These are phyloP conservation scores for Adansonia rubrostipa DNA, from an alignment of 441 rosid species.

Conservation along the genomic window DNA sequence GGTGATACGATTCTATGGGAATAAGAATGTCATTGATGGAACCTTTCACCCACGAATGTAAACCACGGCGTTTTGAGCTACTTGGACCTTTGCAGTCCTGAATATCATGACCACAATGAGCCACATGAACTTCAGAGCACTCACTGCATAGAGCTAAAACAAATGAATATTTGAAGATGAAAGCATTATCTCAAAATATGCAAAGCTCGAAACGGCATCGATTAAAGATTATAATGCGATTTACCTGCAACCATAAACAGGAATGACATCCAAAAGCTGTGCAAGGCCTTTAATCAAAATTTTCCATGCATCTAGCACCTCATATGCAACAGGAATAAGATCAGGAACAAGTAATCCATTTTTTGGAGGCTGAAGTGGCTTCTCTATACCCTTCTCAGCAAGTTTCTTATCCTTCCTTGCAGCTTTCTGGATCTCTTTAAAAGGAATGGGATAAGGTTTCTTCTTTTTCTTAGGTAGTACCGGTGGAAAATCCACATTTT, in stretches of 20 bases:
- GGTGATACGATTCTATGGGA: slow-evolving; percentile 70
- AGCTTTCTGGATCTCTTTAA: slow-evolving; percentile 63
- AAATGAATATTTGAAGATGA: slow-evolving; percentile 20
- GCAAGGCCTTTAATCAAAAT: slow-evolving; percentile 74
- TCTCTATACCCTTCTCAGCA: slow-evolving; percentile 81
- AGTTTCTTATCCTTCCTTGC: slow-evolving; percentile 73
- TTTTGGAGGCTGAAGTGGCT: slow-evolving; percentile 81
- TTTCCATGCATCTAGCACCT: slow-evolving; percentile 81
- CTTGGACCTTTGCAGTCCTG: slow-evolving; percentile 55
- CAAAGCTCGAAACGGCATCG: background rate
- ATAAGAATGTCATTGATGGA: slow-evolving; percentile 59
- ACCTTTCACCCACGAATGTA: slow-evolving; percentile 67
- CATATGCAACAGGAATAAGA: slow-evolving; percentile 78
- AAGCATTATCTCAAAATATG: background rate
- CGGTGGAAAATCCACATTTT: slow-evolving; percentile 82
- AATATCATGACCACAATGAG: slow-evolving; percentile 53
- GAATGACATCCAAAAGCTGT: slow-evolving; percentile 75
- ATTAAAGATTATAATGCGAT: slow-evolving; percentile 6
- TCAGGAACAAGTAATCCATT: slow-evolving; percentile 79
- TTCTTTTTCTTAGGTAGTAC: slow-evolving; percentile 76
- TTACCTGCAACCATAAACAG: slow-evolving; percentile 82
- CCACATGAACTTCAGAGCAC: slow-evolving; percentile 67
- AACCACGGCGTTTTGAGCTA: slow-evolving; percentile 46
- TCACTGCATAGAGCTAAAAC: slow-evolving; percentile 46
- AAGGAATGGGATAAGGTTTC: slow-evolving; percentile 82